A percentile compares a stretch with the other conserved stretches of the same genome.
Evolutionary conservation across 1,284 basidiomycete genomes (phyloP).

Genomic region (Trichosporon coremiiforme): DNA sequence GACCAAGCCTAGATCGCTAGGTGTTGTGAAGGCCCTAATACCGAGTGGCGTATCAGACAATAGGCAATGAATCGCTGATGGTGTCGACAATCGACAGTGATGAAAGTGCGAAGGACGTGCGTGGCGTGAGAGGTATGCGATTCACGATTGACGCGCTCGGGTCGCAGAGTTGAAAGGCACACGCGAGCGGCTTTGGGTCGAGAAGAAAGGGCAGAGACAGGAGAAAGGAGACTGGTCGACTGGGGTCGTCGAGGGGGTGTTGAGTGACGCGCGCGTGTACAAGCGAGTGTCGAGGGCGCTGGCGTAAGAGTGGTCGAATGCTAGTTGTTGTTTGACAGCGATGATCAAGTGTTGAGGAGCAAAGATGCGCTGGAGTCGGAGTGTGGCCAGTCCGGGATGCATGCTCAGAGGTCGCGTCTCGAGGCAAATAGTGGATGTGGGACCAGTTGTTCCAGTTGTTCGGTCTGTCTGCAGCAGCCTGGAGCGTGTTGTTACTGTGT

Average conservation of each 20-base stretch:
- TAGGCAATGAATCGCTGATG: conserved; percentile 1
- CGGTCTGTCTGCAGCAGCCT: too few species aligned
- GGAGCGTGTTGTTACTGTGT: background rate
- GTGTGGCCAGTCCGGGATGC: too few species aligned
- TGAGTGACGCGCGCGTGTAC: too few species aligned
- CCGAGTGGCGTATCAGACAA: background rate
- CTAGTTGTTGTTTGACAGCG: background rate
- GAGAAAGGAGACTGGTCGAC: background rate
- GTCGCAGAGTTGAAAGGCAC: background rate
- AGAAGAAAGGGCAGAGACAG: background rate
- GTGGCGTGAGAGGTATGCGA: background rate
- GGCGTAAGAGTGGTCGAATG: background rate
- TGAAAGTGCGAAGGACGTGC: background rate
- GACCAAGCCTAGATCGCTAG: background rate
- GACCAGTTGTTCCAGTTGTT: too few species aligned
- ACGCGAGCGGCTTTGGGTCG: background rate
- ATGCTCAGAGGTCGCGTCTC: background rate
- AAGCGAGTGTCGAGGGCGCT: background rate
- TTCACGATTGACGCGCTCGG: conserved; percentile 2
- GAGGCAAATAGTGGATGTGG: background rate
- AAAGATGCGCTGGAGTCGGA: background rate
- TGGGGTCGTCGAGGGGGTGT: too few species aligned
- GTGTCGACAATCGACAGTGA: conserved; percentile 8
- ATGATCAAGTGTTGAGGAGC: background rate
- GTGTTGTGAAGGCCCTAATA: background rate